Evolutionary conservation across 1,284 basidiomycete species (phyloP).

Genomic region (Abortiporus biennis): DNA sequence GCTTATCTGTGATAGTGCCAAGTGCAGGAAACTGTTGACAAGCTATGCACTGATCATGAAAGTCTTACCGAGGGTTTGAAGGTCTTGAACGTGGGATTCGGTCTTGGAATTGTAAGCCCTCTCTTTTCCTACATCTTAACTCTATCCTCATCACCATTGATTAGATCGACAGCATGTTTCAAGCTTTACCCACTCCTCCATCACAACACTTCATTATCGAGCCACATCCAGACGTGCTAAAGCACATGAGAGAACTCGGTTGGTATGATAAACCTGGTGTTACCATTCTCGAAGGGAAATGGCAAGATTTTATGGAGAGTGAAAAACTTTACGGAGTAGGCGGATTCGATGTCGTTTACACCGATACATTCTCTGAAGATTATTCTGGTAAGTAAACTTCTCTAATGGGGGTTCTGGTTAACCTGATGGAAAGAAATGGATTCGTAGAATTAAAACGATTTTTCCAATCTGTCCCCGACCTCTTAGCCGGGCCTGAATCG

Average conservation of each 20-base stretch:
- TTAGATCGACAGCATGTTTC: constrained; percentile 82
- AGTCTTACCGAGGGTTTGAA: constrained; percentile 46
- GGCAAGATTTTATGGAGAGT: constrained; percentile 78
- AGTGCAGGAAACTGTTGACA: constrained; percentile 67
- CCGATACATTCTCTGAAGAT: constrained; percentile 93
- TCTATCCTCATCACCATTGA: constrained; percentile 11
- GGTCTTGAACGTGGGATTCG: constrained; percentile 91
- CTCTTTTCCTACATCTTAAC: not conserved
- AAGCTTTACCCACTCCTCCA: constrained; percentile 56
- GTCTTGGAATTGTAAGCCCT: constrained; percentile 80
- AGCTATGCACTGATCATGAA: constrained; percentile 51
- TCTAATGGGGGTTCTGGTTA: not conserved
- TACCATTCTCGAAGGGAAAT: constrained; percentile 81
- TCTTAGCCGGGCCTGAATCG: constrained; percentile 73
- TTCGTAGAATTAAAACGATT: constrained; percentile 68
- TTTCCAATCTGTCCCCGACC: constrained; percentile 78
- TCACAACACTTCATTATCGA: constrained; percentile 89
- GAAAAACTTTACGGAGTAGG: constrained; percentile 50
- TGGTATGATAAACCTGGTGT: constrained; percentile 81
- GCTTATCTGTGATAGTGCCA: constrained; percentile 22
- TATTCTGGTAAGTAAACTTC: constrained; percentile 53
- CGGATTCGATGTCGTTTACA: constrained; percentile 88
- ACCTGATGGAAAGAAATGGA: constrained; percentile 2
- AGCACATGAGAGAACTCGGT: constrained; percentile 65
- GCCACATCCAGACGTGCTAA: constrained; percentile 88